phyloP scores from a whole-genome alignment of 768 basidiomycete species.

The Lanmaoa rubissima region DNA sequence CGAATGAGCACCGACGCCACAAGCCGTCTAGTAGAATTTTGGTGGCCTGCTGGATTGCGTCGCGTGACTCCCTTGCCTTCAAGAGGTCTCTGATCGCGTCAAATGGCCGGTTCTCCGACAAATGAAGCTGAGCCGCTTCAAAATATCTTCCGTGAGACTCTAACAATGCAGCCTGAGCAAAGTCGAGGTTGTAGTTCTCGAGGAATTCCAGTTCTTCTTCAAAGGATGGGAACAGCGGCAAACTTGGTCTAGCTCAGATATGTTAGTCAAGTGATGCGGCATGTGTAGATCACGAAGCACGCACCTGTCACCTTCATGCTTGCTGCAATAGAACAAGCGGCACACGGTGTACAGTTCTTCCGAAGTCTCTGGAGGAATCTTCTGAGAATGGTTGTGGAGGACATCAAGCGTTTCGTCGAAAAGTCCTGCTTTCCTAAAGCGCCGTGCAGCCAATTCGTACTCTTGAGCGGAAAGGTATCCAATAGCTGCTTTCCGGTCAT shows the following conservation, averaged over 20 bases:
- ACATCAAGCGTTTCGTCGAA: slow-evolving; percentile 56
- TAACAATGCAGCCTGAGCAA: slow-evolving; percentile 46
- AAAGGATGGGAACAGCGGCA: slow-evolving; percentile 44
- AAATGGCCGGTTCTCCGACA: slow-evolving; percentile 43
- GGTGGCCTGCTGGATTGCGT: slow-evolving; percentile 35
- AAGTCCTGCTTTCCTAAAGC: slow-evolving; percentile 47
- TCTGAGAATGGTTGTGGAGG: slow-evolving; percentile 33
- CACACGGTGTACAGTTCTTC: slow-evolving; percentile 44
- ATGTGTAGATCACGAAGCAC: not conserved
- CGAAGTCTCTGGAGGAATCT: slow-evolving; percentile 33
- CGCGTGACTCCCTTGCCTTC: slow-evolving; percentile 26
- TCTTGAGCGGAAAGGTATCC: slow-evolving; percentile 42
- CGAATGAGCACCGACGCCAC: slow-evolving; percentile 48
- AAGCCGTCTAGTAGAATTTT: slow-evolving; percentile 42
- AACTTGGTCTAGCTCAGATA: slow-evolving; percentile 41
- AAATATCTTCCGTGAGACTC: slow-evolving; percentile 38
- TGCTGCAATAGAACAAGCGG: slow-evolving; percentile 44
- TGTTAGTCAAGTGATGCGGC: not conserved
- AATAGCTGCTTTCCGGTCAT: slow-evolving; percentile 43
- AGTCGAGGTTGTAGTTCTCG: slow-evolving; percentile 51
- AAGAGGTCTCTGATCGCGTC: slow-evolving; percentile 50
- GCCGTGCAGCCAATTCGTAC: slow-evolving; percentile 42
- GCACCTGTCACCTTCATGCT: slow-evolving; percentile 22
- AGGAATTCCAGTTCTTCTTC: slow-evolving; percentile 59
- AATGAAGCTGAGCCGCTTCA: slow-evolving; percentile 54